Evolutionary conservation across 2,329 filamentous ascomycete genomes (phyloP).

Genomic region (Arthroderma sp.): DNA sequence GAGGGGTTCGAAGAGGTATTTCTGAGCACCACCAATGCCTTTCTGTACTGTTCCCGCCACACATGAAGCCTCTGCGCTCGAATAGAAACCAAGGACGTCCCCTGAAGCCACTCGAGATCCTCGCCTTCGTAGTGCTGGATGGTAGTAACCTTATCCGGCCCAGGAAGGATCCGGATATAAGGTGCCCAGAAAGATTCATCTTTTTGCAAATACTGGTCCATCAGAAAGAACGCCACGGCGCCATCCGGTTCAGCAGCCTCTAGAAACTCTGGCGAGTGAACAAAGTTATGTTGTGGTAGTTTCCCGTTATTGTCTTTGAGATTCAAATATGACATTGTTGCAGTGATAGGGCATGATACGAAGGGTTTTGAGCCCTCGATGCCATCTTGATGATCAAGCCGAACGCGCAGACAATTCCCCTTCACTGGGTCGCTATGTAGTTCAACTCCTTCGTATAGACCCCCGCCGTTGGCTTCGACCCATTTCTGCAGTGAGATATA

Average conservation of each 20-base stretch:
- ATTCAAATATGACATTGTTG: slow-evolving; percentile 12
- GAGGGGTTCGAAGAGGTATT: slow-evolving; percentile 9
- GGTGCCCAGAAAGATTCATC: slow-evolving; percentile 51
- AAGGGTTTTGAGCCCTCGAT: slow-evolving; percentile 1
- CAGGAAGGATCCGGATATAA: slow-evolving; percentile 54
- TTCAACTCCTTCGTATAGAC: slow-evolving; percentile 11
- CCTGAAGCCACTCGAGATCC: slow-evolving; percentile 40
- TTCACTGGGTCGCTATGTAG: slow-evolving; percentile 5
- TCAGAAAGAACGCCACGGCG: slow-evolving; percentile 53
- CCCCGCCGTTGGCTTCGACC: slow-evolving; percentile 6
- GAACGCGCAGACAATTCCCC: slow-evolving; percentile 6
- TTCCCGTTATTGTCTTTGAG: slow-evolving; percentile 2
- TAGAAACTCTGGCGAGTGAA: slow-evolving; percentile 41
- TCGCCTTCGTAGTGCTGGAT: slow-evolving; percentile 52
- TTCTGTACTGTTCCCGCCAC: slow-evolving; percentile 28
- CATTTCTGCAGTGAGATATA: neutral
- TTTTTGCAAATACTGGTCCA: slow-evolving; percentile 52
- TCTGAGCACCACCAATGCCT: slow-evolving; percentile 19
- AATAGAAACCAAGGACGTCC: slow-evolving; percentile 23
- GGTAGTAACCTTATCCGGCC: slow-evolving; percentile 46
- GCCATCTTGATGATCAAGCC: neutral
- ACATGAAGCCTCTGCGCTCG: slow-evolving; percentile 21
- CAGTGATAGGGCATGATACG: slow-evolving; percentile 11
- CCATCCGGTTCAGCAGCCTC: slow-evolving; percentile 43
- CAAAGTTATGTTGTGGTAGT: slow-evolving; percentile 17